A percentile compares a stretch with the other conserved stretches of the same genome.
Evolutionary conservation across 2,329 filamentous ascomycete species (phyloP).

Genomic region (Colletotrichum aenigma): DNA sequence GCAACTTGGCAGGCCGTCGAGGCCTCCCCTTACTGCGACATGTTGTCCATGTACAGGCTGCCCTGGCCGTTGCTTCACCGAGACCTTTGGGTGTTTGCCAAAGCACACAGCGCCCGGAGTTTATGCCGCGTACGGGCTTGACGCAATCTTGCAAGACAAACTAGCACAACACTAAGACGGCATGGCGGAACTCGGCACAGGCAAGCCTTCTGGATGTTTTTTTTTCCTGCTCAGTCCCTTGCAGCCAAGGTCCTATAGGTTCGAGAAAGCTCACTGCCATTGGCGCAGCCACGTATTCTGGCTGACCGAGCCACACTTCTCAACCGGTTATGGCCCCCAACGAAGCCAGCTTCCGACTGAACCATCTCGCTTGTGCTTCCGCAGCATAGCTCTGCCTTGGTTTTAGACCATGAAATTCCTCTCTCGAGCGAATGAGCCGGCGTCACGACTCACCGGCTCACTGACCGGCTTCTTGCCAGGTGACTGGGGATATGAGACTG

Average conservation of each 20-base stretch:
- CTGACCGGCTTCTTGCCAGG: neutral
- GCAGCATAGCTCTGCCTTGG: neutral
- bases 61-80: slow-evolving; percentile 10
- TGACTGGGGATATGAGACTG: neutral
- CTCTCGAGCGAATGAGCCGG: neutral
- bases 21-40: neutral
- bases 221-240: neutral
- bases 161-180: neutral
- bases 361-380: neutral
- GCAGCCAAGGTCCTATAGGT: neutral
- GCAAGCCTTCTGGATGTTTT: neutral
- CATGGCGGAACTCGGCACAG: neutral
- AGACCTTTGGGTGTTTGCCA: neutral
- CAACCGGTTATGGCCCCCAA: neutral
- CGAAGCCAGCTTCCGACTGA: neutral
- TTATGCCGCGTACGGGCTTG: neutral
- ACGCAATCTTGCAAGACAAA: neutral
- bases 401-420: neutral
- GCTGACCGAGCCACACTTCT: neutral
- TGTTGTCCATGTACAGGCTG: neutral
- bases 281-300: neutral
- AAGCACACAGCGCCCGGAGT: neutral
- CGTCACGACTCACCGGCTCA: neutral
- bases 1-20: neutral
- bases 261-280: neutral